phyloP scores from a whole-genome alignment of 768 basidiomycete genomes.

The Mycena metata region DNA sequence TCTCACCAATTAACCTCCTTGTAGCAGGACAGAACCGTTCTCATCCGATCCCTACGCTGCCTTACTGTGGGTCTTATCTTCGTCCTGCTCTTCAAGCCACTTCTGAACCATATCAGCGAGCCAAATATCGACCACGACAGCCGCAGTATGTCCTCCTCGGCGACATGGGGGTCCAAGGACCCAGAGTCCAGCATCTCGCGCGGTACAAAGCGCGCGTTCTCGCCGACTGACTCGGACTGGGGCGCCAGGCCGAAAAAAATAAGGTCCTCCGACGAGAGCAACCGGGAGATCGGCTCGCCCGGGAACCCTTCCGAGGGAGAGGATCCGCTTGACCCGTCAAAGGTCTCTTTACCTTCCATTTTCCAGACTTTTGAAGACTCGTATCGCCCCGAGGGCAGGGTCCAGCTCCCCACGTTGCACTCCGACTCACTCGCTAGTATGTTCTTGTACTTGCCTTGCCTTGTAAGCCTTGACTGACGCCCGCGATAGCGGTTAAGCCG shows the following conservation, averaged over 20 bases:
- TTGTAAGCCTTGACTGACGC: too few species aligned
- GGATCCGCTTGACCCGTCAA: constrained; percentile 57
- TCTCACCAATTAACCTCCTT: constrained; percentile 21
- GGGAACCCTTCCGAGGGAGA: constrained; percentile 52
- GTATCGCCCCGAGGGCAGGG: constrained; percentile 70
- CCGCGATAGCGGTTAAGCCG: too few species aligned
- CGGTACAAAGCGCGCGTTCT: constrained; percentile 70
- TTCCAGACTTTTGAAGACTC: constrained; percentile 78
- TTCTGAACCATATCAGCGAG: constrained; percentile 43
- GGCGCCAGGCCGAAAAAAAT: constrained; percentile 66
- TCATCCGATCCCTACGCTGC: constrained; percentile 51
- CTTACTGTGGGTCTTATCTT: constrained; percentile 61
- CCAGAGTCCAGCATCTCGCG: constrained; percentile 74
- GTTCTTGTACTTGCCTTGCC: too few species aligned
- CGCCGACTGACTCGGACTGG: constrained; percentile 70
- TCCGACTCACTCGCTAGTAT: too few species aligned
- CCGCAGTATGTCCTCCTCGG: constrained; percentile 85
- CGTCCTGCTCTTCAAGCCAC: neutral
- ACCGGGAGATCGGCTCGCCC: constrained; percentile 52
- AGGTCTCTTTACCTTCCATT: constrained; percentile 82
- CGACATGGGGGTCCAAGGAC: constrained; percentile 78
- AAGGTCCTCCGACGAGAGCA: constrained; percentile 51
- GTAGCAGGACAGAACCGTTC: constrained; percentile 34
- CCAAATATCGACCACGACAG: constrained; percentile 69
- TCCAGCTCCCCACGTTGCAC: constrained; percentile 73